phyloP scores from a whole-genome alignment of 2,329 filamentous ascomycete species.

The Cladosporium sp. region DNA sequence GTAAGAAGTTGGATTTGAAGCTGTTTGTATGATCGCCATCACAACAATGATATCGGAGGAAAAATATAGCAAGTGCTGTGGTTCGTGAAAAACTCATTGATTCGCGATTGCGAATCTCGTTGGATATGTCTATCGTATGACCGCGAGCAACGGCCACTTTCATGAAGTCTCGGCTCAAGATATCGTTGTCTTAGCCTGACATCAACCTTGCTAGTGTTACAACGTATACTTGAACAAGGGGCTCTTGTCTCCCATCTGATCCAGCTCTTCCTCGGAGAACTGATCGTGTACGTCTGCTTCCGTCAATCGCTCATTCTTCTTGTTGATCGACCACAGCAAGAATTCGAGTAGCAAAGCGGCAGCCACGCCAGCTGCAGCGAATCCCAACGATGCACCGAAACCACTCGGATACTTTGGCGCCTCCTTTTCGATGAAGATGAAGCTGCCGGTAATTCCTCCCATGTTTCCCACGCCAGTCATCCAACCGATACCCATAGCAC shows the following conservation, averaged over 20 bases:
- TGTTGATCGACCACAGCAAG: conserved; percentile 33
- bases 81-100: too few relatives aligned
- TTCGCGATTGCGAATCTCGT: background rate
- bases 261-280: conserved; percentile 34
- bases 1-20: too few relatives aligned
- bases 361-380: conserved; percentile 21
- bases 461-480: conserved; percentile 38
- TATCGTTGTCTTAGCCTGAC: background rate
- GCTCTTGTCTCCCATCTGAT: conserved; percentile 36
- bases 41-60: too few relatives aligned
- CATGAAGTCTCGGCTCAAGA: background rate
- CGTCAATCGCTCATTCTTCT: conserved; percentile 29
- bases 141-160: background rate
- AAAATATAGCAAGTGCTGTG: too few relatives aligned
- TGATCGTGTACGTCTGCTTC: conserved; percentile 32
- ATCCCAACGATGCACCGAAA: conserved; percentile 32
- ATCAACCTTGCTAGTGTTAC: conserved; percentile 1
- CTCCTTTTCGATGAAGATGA: conserved; percentile 34
- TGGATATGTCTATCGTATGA: background rate
- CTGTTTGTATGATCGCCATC: too few relatives aligned
- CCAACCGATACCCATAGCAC: conserved; percentile 38
- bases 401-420: conserved; percentile 35
- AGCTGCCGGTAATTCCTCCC: conserved; percentile 39
- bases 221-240: conserved; percentile 37
- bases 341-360: conserved; percentile 27